These are phyloP conservation scores for Pseudozyma sp. DNA, from an alignment of 1,284 basidiomycete genomes.

Conservation along the genomic window DNA sequence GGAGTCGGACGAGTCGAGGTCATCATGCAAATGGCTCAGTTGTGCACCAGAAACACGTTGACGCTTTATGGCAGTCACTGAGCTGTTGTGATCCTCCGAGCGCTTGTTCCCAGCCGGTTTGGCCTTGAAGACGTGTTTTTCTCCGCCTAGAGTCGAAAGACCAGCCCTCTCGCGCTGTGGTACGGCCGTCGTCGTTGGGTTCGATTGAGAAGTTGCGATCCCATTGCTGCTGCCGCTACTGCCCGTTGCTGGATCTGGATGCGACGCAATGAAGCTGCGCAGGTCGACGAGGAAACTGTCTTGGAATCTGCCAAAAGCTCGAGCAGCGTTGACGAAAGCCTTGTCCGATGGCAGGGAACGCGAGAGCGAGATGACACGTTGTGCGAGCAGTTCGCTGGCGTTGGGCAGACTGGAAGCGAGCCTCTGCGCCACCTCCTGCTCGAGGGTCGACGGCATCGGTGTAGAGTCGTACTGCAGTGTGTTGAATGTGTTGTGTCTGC, in stretches of 20 bases:
- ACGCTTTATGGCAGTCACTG: constrained; percentile 70
- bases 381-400: constrained; percentile 59
- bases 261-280: constrained; percentile 41
- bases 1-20: constrained; percentile 12
- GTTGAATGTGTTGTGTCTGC: background rate
- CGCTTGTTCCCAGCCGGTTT: constrained; percentile 85
- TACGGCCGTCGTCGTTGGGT: constrained; percentile 13
- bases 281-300: constrained; percentile 75
- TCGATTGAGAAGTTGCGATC: constrained; percentile 29
- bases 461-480: background rate
- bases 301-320: constrained; percentile 86
- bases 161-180: constrained; percentile 36
- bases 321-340: constrained; percentile 74
- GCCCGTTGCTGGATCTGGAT: constrained; percentile 9
- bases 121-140: constrained; percentile 67
- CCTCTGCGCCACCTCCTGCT: constrained; percentile 41
- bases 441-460: constrained; percentile 24
- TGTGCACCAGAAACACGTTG: constrained; percentile 28
- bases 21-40: constrained; percentile 26
- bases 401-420: constrained; percentile 34
- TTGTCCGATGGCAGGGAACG: constrained; percentile 48
- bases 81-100: constrained; percentile 1
- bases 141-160: constrained; percentile 32
- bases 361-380: constrained; percentile 57
- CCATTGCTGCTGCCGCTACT: constrained; percentile 12